These are phyloP conservation scores for Russula compacta DNA, from an alignment of 768 basidiomycete genomes.

Conservation along the genomic window DNA sequence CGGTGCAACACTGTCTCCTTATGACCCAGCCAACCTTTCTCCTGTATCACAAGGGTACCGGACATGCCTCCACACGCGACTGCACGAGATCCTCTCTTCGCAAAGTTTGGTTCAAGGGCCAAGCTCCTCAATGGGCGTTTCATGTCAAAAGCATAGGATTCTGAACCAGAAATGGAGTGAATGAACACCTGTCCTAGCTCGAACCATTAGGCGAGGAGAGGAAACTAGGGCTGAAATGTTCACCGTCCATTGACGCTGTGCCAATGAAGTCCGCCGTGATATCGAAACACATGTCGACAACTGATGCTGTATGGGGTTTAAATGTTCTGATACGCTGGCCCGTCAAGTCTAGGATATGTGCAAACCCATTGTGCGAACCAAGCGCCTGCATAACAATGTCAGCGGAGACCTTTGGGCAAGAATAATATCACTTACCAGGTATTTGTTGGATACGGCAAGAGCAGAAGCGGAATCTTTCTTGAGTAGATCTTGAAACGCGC, in stretches of 20 bases:
- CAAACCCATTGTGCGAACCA: constrained; percentile 89
- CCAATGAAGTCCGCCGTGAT: constrained; percentile 81
- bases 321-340: constrained; percentile 84
- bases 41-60: constrained; percentile 75
- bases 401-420: not conserved
- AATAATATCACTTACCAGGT: constrained; percentile 43
- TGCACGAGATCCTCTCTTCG: constrained; percentile 62
- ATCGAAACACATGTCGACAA: constrained; percentile 81
- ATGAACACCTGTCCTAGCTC: constrained; percentile 80
- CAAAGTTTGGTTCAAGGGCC: constrained; percentile 85
- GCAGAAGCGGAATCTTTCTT: constrained; percentile 87
- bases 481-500: constrained; percentile 63
- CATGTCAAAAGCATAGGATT: constrained; percentile 81
- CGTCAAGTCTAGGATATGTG: constrained; percentile 72
- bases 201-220: not conserved
- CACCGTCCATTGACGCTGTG: constrained; percentile 90
- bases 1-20: constrained; percentile 76
- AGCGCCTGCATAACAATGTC: constrained; percentile 48
- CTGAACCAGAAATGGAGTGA: constrained; percentile 67
- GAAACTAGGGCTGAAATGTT: constrained; percentile 22
- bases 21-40: constrained; percentile 95
- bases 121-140: constrained; percentile 88
- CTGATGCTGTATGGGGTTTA: constrained; percentile 81
- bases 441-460: constrained; percentile 61
- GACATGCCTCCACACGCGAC: constrained; percentile 92